phyloP scores from a whole-genome alignment of 2,329 filamentous ascomycete genomes.

The Clonostachys sp. region DNA sequence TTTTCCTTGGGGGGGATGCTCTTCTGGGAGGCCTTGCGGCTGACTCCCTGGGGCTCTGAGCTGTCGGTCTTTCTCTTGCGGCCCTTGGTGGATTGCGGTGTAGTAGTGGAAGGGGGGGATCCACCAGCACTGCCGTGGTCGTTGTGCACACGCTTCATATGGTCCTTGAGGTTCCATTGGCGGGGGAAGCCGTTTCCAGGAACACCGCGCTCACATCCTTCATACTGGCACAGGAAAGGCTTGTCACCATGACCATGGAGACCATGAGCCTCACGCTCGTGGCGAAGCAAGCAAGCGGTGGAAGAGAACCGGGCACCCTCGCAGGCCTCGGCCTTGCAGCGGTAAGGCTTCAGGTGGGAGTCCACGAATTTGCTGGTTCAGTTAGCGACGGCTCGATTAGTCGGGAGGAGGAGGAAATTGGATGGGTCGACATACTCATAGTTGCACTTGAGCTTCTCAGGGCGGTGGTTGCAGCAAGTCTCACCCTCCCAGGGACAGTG shows the following conservation, averaged over 20 bases:
- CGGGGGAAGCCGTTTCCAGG: slow-evolving; percentile 87
- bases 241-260: slow-evolving; percentile 94
- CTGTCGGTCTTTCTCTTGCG: slow-evolving; percentile 55
- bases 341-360: slow-evolving; percentile 93
- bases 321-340: slow-evolving; percentile 83
- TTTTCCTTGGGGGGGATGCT: slow-evolving; percentile 23
- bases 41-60: slow-evolving; percentile 28
- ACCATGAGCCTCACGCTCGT: slow-evolving; percentile 92
- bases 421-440: slow-evolving; percentile 73
- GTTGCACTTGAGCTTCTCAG: slow-evolving; percentile 97
- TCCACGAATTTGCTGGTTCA: slow-evolving; percentile 86
- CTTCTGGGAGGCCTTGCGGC: slow-evolving; percentile 46
- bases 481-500: slow-evolving; percentile 85
- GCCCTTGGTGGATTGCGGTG: slow-evolving; percentile 35
- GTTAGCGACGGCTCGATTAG: slow-evolving; percentile 10
- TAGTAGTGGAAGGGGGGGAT: slow-evolving; percentile 29
- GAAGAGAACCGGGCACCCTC: slow-evolving; percentile 88
- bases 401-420: neutral
- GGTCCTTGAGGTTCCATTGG: slow-evolving; percentile 92
- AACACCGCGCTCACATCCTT: slow-evolving; percentile 79
- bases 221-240: slow-evolving; percentile 83
- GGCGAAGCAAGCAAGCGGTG: slow-evolving; percentile 87
- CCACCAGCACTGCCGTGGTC: slow-evolving; percentile 41
- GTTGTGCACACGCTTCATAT: slow-evolving; percentile 93
- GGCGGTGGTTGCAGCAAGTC: slow-evolving; percentile 74